Evolutionary conservation across 139 green algal genomes (phyloP), one percentile per base, ranked within the genome.

Genomic region (Tetratostichococcus sp.): DNA sequence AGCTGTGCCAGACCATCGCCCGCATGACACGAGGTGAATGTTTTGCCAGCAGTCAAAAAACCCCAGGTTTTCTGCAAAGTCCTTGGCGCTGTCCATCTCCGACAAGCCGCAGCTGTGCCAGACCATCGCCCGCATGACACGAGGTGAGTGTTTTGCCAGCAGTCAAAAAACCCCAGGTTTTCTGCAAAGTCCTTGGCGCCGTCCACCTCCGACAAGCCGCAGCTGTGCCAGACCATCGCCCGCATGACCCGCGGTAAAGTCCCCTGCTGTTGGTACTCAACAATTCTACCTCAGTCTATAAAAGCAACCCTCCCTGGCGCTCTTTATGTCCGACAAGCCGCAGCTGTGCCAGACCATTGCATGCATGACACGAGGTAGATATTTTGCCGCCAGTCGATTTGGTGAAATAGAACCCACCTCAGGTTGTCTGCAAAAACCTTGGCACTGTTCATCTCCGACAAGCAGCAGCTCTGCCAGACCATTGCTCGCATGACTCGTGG

Each of bases 221-320:
- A 69, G 35, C 68, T 62, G 6, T 72, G 68, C 4, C 21, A 71
- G 39, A 58, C 39, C 14, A 57, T 77, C 19, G 42, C 72, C 21
- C 58, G 73, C 34, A 43, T 74, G n/a, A n/a, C n/a, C n/a, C n/a
- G n/a, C n/a, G n/a, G n/a, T n/a, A n/a, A n/a, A n/a, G n/a, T n/a
- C n/a, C n/a, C n/a, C n/a, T n/a, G n/a, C n/a, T n/a, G n/a, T n/a
- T n/a, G n/a, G n/a, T n/a, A n/a, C n/a, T n/a, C n/a, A n/a, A n/a
- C n/a, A n/a, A n/a, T n/a, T n/a, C n/a, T n/a, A n/a, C n/a, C n/a
- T n/a, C n/a, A n/a, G n/a, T n/a, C n/a, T n/a, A n/a, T n/a, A n/a
- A n/a, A n/a, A n/a, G n/a, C n/a, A n/a, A n/a, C n/a, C n/a, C 35
- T 83, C 85, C 28, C 70, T 93, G 84, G 80, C 79, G 35, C 35